Base-by-base conservation (phyloP, 2,329 filamentous ascomycete species). In the Scytalidium lignicola region DNA sequence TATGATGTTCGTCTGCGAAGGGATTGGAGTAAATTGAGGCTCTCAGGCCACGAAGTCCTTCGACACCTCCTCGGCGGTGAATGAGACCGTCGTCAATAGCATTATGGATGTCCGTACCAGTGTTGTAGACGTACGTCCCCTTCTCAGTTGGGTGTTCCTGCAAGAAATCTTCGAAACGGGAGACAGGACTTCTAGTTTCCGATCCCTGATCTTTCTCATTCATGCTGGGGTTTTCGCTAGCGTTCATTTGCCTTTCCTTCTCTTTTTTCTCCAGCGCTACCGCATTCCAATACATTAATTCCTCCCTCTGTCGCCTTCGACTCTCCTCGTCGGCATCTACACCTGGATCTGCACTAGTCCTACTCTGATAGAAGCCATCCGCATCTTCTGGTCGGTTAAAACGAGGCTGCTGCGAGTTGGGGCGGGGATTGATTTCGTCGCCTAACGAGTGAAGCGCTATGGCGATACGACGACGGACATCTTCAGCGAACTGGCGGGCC, bases 341-440 rank as follows among this genome's bases (percentile, higher is more conserved):
- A 15, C 71, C 76, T 1, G 68, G 61, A 26, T 76, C 70, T 45
- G 66, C 67, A 17, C 67, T 67, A 3, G 57, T 56, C 18, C 65
- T 68, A 8, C 79, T 80, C 57, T 75, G 67, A 49, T 83, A 61
- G 60, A 85, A 85, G 8, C 80, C 82, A 48, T 84, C 75, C 50
- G 81, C 81, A 64, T 85, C 82, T 62, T 85, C 82, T 46, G 82
- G 82, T 12, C 82, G 70, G 62, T 85, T 85, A 65, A 83, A 84
- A 22, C 78, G 66, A 49, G 82, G 82, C 55, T 79, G 55, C 48
- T 50, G 57, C 20, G 54, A 23, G 26, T 46, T 28, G 29, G 60
- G 59, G 50, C 72, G 66, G 3, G 76, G 73, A 43, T 72, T 69
- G 63, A 83, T 74, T 55, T 72, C 74, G 49, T 85, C 79, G 51